Percentiles rank a stretch among this genome's conserved stretches.
Evolutionary conservation across 139 green algal genomes (phyloP).

Genomic region (Mesotaenium endlicherianum): DNA sequence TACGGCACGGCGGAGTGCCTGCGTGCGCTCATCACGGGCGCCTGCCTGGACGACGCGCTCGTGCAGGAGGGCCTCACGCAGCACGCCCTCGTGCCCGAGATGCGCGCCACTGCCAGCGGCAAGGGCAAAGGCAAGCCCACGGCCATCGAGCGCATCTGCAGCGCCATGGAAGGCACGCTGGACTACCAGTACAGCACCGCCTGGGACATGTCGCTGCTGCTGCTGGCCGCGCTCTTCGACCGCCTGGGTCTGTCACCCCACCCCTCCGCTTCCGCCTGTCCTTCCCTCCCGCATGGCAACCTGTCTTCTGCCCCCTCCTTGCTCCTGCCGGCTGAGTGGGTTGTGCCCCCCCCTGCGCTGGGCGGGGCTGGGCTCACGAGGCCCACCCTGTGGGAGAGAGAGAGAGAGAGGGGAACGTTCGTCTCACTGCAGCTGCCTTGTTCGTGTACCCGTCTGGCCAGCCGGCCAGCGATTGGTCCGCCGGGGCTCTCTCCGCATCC

Average conservation of each 20-base stretch:
- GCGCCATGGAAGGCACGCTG: conserved; percentile 65
- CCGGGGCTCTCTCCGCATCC: too few species aligned
- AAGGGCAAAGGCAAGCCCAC: not conserved
- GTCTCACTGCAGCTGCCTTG: too few species aligned
- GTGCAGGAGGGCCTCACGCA: not conserved
- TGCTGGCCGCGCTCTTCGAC: conserved; percentile 38
- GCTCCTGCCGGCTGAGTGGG: not conserved
- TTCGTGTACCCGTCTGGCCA: too few species aligned
- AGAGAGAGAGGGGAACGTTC: too few species aligned
- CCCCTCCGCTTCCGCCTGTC: not conserved
- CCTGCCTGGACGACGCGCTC: conserved; percentile 41
- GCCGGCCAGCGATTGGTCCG: too few species aligned
- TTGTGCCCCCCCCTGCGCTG: too few species aligned
- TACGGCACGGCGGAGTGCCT: conserved; percentile 43
- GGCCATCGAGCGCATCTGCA: conserved; percentile 62
- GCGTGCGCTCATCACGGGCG: conserved; percentile 12
- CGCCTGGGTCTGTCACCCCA: conserved; percentile 13
- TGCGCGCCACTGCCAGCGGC: conserved; percentile 18
- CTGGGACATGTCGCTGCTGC: conserved; percentile 72
- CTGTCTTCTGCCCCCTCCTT: not conserved
- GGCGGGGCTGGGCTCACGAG: too few species aligned
- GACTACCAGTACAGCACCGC: conserved; percentile 60
- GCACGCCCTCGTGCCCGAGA: conserved; percentile 35
- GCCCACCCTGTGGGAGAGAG: too few species aligned
- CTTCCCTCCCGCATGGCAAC: not conserved